phyloP scores from a whole-genome alignment of 2,329 filamentous ascomycete species.

The Pseudopithomyces chartarum region DNA sequence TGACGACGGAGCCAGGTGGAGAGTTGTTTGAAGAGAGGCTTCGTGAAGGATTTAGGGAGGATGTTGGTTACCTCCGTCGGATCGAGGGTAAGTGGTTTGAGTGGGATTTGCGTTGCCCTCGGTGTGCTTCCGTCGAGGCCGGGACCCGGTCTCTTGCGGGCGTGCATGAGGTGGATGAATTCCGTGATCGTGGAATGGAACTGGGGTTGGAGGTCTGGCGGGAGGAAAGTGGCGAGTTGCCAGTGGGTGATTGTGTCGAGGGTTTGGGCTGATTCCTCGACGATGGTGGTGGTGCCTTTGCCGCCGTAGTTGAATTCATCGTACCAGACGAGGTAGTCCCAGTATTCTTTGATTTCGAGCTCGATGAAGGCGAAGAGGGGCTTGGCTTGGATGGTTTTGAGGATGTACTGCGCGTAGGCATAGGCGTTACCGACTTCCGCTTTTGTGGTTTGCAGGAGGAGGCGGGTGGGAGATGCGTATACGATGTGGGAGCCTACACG shows the following conservation, averaged over 20 bases:
- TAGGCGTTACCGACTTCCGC: conserved; percentile 95
- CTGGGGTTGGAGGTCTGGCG: conserved; percentile 74
- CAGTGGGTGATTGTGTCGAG: conserved; percentile 97
- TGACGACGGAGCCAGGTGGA: conserved; percentile 80
- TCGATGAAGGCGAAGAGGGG: conserved; percentile 97
- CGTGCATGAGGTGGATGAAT: conserved; percentile 94
- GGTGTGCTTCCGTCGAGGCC: conserved; percentile 58
- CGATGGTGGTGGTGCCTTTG: conserved; percentile 83
- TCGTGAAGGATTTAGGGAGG: conserved; percentile 82
- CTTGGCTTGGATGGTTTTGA: conserved; percentile 95
- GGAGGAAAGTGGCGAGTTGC: conserved; percentile 92
- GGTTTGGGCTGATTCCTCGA: conserved; percentile 74
- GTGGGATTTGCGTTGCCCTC: conserved; percentile 65
- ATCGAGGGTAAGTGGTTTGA: conserved; percentile 58
- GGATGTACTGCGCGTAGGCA: conserved; percentile 95
- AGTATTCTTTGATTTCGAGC: conserved; percentile 96
- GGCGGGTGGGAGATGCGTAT: conserved; percentile 87
- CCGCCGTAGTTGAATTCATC: conserved; percentile 99
- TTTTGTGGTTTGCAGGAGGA: conserved; percentile 95
- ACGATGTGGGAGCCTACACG: conserved; percentile 93
- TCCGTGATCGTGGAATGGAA: conserved; percentile 95
- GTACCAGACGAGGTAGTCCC: conserved; percentile 99
- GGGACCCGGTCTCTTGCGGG: conserved; percentile 66
- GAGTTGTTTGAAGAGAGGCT: conserved; percentile 88
- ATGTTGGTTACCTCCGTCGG: conserved; percentile 67